Evolutionary conservation across 116 monocot species (phyloP), one percentile per base, ranked within the genome.

Genomic region (Phalaenopsis hybrid): DNA sequence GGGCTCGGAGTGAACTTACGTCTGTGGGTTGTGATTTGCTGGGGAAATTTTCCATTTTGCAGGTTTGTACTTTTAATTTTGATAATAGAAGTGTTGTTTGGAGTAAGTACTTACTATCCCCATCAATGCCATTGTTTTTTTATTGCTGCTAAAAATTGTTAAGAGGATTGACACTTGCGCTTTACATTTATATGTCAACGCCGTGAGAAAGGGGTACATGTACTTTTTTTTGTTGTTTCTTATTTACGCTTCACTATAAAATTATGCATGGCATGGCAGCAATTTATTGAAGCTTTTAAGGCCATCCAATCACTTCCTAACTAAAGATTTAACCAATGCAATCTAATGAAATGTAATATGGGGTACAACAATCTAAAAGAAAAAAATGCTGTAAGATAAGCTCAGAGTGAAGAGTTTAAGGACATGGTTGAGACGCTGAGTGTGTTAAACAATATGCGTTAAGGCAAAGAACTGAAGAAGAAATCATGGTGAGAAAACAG

Each of bases 21-120:
- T 91, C 88, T 25, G 78, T 76, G 74, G 93, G 93, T 52, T 89
- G 86, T 49, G 87, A 88, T 82, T 41, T 93, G 41, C 81, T 89
- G 41, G 91, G 91, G 51, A 93, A 89, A 75, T 83, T 91, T 57
- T 86, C 87, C 10, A 58, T 79, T 77, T 74, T 90, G 45, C 89
- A 87, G 88, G 89, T 87, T 81, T 79, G 31, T 43, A 2, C 5
- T 73, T 33, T 13, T 73, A 34, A 73, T 73, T 73, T 1, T 12
- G 73, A 16, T 73, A 16, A 12, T 73, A 15, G 55, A 55, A 16
- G 41, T 37, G 41, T 73, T 43, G 16, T 41, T 17, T 73, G 73
- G 55, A 55, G 55, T 15, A 3, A 15, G 15, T 15, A 55, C 9
- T 48, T 48, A 3, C 8, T 48, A 48, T 48, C 8, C 69, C 3